Evolutionary conservation across 306 rosid species (phyloP), one percentile per base, ranked within the genome.

Genomic region (Castanospermum australe): DNA sequence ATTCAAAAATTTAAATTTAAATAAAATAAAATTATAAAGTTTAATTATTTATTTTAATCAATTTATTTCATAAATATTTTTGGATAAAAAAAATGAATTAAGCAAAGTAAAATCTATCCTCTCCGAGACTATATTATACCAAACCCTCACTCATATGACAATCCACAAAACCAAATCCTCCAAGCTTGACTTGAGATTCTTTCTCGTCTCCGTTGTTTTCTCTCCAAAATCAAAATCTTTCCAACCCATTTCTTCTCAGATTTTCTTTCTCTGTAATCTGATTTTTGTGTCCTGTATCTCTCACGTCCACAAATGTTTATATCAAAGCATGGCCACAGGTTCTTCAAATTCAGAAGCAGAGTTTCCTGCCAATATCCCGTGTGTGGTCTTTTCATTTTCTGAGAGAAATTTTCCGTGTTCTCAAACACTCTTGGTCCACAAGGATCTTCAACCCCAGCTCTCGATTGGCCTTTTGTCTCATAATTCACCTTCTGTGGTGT

Each of bases 321-420:
- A 39, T 79, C 88, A 88, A 88, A 83, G 84, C 82, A 84, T 83
- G 80, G 87, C 84, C 94, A 79, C 75, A 90, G 96, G 85, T 89
- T 87, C 87, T 94, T 90, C 90, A 94, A 94, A 76, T 94, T 92
- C 50, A 92, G 92, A 74, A 73, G 4, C 76, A 77, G 61, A 39
- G 7, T 81, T 79, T 78, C 72, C 2, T 21, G 25, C 82, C 78
- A 24, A 25, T 87, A 77, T 73, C 83, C 66, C 44, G 38, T 65
- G 5, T 2, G 14, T 25, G 39, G 61, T 82, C 86, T 74, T 82
- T 76, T 73, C 79, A 17, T 39, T 51, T 75, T 84, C 65, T 84
- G 38, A 67, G 7, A 56, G 28, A 11, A 11, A 48, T 13, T 54
- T 72, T 76, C 52, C 74, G 30, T 66, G 5, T n/a, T 45, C 38